phyloP scores from a whole-genome alignment of 2,329 filamentous ascomycete genomes.

The Pseudogymnoascus verrucosus region DNA sequence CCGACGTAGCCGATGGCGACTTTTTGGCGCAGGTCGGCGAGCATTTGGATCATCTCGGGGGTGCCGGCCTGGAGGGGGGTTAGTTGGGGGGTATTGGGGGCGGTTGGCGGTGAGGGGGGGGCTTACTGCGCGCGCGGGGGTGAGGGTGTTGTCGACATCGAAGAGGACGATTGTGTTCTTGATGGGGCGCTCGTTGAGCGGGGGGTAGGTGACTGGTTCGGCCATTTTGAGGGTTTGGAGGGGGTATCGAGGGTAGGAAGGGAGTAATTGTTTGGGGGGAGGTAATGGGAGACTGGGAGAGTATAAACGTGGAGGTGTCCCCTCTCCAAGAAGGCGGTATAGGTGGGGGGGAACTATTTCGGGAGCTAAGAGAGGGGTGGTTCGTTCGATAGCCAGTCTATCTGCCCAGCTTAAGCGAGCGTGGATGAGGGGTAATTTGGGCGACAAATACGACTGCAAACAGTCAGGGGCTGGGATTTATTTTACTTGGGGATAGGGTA shows the following conservation, averaged over 20 bases:
- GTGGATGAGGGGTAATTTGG: conserved; percentile 1
- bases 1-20: conserved; percentile 88
- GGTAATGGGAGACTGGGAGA: background rate
- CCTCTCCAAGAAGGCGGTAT: background rate
- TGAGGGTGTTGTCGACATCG: conserved; percentile 91
- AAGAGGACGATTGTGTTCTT: conserved; percentile 94
- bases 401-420: conserved; percentile 2
- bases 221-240: background rate
- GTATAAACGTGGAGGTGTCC: conserved; percentile 2
- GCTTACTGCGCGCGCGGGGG: conserved; percentile 67
- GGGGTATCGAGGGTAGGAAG: background rate
- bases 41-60: conserved; percentile 75
- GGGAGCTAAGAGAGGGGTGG: conserved; percentile 8
- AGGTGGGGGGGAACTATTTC: conserved; percentile 6
- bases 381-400: background rate
- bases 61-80: conserved; percentile 49
- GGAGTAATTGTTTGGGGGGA: background rate
- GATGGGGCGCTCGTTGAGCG: conserved; percentile 74
- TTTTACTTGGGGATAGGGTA: background rate
- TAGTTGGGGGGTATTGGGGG: conserved; percentile 11
- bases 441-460: background rate
- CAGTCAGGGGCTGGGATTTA: background rate
- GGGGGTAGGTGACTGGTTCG: conserved; percentile 38
- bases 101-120: conserved; percentile 1
- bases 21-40: conserved; percentile 74